Evolutionary conservation across 306 rosid genomes (phyloP), one percentile per base, ranked within the genome.

Genomic region (Glycine soja): DNA sequence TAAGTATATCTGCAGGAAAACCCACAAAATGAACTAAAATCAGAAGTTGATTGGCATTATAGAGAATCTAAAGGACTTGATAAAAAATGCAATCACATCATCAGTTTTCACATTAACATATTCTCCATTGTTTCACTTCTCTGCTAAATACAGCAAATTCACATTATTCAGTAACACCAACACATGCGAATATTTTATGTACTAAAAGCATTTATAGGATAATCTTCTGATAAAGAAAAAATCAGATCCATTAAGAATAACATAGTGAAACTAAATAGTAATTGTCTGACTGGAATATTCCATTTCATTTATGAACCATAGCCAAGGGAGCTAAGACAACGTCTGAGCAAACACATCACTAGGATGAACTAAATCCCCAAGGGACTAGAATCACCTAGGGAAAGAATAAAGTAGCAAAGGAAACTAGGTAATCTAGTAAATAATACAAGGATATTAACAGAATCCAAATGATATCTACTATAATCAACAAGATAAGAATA

Each of bases 1-100:
- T 87, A 51, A 93, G 93, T 83, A 93, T 64, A 86, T 95, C 99
- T 95, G 94, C 88, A 88, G 77, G 86, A 90, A 80, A 72, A 24
- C 30, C 46, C 72, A 63, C 79, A 70, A 52, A 24, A 24, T 24
- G 30, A 24, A 24, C 30, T 24, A 24, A 24, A 24, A 24, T 24
- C 30, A 24, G 30, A 24, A 1, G 30, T 24, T 24, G 30, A 24
- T 24, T 24, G 30, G 30, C 30, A 24, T 24, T 24, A 24, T 24
- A 24, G 30, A 24, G 30, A 24, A 24, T 24, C 30, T 1, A 24
- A 24, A 24, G 30, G 30, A 24, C 30, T 24, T 24, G 30, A 24
- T 24, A 24, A 24, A 24, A 19, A 24, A 24, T 24, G 2, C 30
- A 24, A 24, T 24, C 30, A 24, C 30, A 24, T 24, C 30, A 24